phyloP scores from a whole-genome alignment of 495 filamentous ascomycete species.

The Daldinia loculata region DNA sequence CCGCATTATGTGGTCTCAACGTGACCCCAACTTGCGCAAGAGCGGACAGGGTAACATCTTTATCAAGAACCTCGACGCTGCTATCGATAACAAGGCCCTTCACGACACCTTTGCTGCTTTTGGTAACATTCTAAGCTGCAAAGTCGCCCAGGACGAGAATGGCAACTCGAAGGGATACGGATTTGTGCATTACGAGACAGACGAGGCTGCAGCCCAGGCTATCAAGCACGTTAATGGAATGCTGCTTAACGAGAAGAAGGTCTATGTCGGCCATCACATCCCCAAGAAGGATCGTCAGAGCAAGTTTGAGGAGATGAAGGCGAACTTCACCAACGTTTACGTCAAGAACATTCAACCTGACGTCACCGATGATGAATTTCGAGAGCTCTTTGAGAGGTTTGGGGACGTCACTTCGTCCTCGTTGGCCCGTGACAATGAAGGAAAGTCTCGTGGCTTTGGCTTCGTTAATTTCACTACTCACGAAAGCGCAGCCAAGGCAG shows the following conservation, averaged over 20 bases:
- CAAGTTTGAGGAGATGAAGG: conserved; percentile 99
- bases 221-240: conserved; percentile 99
- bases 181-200: conserved; percentile 99
- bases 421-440: conserved; percentile 85
- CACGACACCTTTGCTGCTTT: conserved; percentile 99
- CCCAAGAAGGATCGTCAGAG: conserved; percentile 99
- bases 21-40: conserved; percentile 98
- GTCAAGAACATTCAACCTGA: conserved; percentile 97
- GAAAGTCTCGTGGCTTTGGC: conserved; percentile 96
- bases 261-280: conserved; percentile 98
- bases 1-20: conserved; percentile 99
- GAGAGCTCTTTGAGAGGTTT: conserved; percentile 86
- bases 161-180: conserved; percentile 98
- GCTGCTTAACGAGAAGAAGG: conserved; percentile 99
- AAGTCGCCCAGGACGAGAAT: conserved; percentile 97
- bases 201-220: conserved; percentile 92
- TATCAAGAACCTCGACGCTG: conserved; percentile 99
- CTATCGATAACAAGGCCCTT: conserved; percentile 99
- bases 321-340: conserved; percentile 99
- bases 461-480: conserved; percentile 98
- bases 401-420: conserved; percentile 97
- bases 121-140: conserved; percentile 99
- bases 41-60: conserved; percentile 99
- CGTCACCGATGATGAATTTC: conserved; percentile 92
- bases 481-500: conserved; percentile 84